phyloP scores from a whole-genome alignment of 2,329 filamentous ascomycete species.

The Arthrobotrys musiformis region DNA sequence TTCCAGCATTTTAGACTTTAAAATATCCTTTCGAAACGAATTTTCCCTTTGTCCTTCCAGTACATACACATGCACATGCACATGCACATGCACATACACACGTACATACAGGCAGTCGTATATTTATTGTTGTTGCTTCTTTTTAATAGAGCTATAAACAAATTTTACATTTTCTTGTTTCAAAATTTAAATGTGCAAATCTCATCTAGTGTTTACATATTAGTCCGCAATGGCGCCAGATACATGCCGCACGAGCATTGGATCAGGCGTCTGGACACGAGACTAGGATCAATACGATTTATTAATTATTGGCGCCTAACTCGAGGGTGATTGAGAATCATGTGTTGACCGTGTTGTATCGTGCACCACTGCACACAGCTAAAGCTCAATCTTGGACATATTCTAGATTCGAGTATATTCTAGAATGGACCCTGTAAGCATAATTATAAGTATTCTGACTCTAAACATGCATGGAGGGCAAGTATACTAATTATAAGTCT shows the following conservation, averaged over 20 bases:
- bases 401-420: too few relatives aligned
- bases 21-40: neutral
- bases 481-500: neutral
- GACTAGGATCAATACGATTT: too few relatives aligned
- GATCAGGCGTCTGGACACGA: too few relatives aligned
- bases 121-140: neutral
- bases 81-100: neutral
- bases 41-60: neutral
- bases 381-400: neutral
- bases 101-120: neutral
- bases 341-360: neutral
- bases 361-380: neutral
- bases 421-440: too few relatives aligned
- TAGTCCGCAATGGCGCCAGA: neutral
- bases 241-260: too few relatives aligned
- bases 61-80: neutral
- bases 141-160: too few relatives aligned
- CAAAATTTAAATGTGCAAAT: too few relatives aligned
- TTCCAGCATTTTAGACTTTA: slow-evolving; percentile 16
- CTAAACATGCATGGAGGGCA: neutral
- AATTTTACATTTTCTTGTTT: too few relatives aligned
- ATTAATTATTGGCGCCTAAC: too few relatives aligned
- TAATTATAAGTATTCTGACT: too few relatives aligned
- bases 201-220: too few relatives aligned
- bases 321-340: neutral